Conservation (phyloP, 2,329 filamentous ascomycete genomes). For the Stachybotrys elegans region DNA sequence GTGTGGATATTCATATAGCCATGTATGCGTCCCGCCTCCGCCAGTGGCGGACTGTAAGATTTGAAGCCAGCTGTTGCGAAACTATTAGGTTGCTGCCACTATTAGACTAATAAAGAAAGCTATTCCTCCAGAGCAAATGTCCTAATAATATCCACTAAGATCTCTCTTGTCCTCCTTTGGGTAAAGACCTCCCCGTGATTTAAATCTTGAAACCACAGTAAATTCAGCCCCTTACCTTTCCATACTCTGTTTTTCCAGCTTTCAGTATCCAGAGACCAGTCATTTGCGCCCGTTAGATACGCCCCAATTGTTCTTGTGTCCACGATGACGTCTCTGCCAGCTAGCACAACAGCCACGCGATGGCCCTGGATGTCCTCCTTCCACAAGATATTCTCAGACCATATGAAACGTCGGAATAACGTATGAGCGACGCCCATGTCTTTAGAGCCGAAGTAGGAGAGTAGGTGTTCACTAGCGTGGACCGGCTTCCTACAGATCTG, state of each 20-base stretch:
- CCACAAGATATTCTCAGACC: slow-evolving; percentile 57
- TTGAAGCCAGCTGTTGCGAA: no score
- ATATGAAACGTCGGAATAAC: slow-evolving; percentile 54
- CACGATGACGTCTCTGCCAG: slow-evolving; percentile 48
- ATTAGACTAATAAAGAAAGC: no score
- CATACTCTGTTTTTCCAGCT: slow-evolving; percentile 18
- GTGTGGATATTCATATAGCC: no score
- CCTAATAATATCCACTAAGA: slow-evolving; percentile 23
- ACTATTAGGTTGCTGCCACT: no score
- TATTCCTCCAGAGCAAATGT: slow-evolving; percentile 8
- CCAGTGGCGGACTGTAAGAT: no score
- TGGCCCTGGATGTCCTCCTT: slow-evolving; percentile 43
- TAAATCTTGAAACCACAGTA: slow-evolving; percentile 47
- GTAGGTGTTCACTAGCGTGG: slow-evolving; percentile 51
- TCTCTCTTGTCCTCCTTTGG: slow-evolving; percentile 21
- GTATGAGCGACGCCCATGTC: slow-evolving; percentile 56
- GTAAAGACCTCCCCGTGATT: slow-evolving; percentile 55
- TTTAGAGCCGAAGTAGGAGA: slow-evolving; percentile 56
- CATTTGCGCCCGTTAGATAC: slow-evolving; percentile 38
- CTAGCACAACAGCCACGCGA: slow-evolving; percentile 43
- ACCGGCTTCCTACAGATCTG: slow-evolving; percentile 33
- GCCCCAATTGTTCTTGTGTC: slow-evolving; percentile 45
- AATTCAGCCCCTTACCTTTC: slow-evolving; percentile 37
- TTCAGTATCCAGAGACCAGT: slow-evolving; percentile 12
- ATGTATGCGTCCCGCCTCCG: no score